Base-by-base conservation (phyloP, 495 filamentous ascomycete genomes). In the Neurospora sp. region DNA sequence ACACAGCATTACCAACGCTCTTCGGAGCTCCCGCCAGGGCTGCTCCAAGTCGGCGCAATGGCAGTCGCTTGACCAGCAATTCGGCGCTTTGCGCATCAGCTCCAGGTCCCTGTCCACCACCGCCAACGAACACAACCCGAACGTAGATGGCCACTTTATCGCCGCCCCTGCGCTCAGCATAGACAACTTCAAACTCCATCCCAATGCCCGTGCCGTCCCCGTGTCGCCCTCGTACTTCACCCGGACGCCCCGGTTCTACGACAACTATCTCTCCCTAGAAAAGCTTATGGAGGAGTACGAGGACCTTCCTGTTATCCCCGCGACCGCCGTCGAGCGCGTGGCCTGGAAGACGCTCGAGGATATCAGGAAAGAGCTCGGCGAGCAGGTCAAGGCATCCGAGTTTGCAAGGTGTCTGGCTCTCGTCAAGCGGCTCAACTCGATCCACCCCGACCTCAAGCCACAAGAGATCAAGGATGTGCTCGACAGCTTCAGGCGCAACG, bases 181-280 rank as follows among this genome's bases (percentile, higher is more conserved):
- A 10, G 41, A 69, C 40, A 18, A 42, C 18, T 41, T 39, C 31
- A 31, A 38, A 40, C n/a, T 74, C 9, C 72, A 78, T 22, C 8
- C 69, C 20, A 74, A 79, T 71, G 89, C 92, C 72, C 92, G 96
- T 70, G 84, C 96, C 37, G 84, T 97, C 42, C 96, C 96, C 20
- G 86, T 87, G 0, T 97, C 96, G 9, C 91, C 93, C 3, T 93
- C 94, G 68, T 99, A 98, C 83, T 99, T 98, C 86, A 94, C 93
- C 74, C 91, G 90, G 40, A 91, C 88, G 45, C 92, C 94, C 3
- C 84, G 85, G 42, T 98, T 96, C 86, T 95, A 91, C 83, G 96
- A 99, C 81, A 88, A 91, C 79, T 87, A 92, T 76, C 87, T 99
- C 73, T 79, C 81, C 3, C 86, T 99, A 16, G 88, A 93, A 75